Conservation (phyloP, 2,329 filamentous ascomycete species). For the Botryotinia globosa region DNA sequence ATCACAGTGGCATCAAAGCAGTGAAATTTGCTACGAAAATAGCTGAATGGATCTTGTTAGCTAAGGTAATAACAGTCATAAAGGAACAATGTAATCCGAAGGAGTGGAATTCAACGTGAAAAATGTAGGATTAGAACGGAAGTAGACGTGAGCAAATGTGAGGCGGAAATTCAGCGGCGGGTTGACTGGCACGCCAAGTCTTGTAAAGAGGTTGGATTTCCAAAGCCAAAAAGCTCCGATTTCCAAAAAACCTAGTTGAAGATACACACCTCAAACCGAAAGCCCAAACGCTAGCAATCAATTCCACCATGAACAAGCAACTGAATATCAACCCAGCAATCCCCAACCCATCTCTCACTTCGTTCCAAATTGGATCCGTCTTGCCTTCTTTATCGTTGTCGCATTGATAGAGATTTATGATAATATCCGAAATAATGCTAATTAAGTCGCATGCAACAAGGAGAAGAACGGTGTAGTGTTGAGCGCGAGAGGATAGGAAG, state of each 20-base stretch:
- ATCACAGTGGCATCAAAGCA: conserved; percentile 64
- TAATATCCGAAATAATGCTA: conserved; percentile 52
- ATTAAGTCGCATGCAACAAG: conserved; percentile 50
- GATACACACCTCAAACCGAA: conserved; percentile 53
- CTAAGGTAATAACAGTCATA: background rate
- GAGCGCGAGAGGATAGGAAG: conserved; percentile 45
- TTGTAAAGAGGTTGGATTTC: background rate
- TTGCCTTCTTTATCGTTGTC: conserved; percentile 36
- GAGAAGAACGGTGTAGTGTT: conserved; percentile 49
- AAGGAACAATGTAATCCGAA: background rate
- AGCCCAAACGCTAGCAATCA: conserved; percentile 56
- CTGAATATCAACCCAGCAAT: conserved; percentile 58
- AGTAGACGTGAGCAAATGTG: background rate
- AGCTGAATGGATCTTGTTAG: conserved; percentile 41
- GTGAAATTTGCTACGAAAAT: conserved; percentile 59
- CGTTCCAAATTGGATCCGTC: conserved; percentile 36
- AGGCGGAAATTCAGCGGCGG: background rate
- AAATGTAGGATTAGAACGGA: background rate
- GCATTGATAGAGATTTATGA: conserved; percentile 50
- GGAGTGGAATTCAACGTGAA: background rate
- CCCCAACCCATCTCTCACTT: conserved; percentile 46
- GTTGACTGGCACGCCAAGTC: background rate
- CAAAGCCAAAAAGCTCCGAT: background rate
- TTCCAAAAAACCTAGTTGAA: background rate
- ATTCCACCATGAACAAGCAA: conserved; percentile 62